Evolutionary conservation across 2,329 filamentous ascomycete species (phyloP).

Genomic region (Verticillium nubilum): DNA sequence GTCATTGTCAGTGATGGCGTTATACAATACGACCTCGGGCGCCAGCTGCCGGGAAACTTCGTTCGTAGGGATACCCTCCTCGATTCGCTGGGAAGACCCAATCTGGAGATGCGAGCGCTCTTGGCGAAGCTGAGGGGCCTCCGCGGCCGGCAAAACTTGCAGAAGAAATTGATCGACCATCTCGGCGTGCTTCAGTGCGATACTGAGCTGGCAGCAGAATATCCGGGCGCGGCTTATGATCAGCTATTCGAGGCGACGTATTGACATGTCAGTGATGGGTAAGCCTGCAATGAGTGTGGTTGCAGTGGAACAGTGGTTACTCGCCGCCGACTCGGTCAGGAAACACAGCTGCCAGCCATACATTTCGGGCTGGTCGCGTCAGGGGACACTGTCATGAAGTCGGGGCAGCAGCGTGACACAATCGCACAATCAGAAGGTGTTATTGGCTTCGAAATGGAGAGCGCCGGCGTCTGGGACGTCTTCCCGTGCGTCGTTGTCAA

Average conservation of each 20-base stretch:
- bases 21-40: conserved; percentile 23
- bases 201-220: conserved; percentile 3
- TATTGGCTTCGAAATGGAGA: conserved; percentile 29
- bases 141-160: conserved; percentile 5
- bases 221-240: conserved; percentile 10
- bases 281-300: conserved; percentile 5
- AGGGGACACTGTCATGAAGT: conserved; percentile 33
- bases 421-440: conserved; percentile 19
- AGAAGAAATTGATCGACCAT: conserved; percentile 3
- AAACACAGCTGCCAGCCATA: conserved; percentile 15
- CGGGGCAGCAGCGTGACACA: conserved; percentile 25
- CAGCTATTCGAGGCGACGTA: conserved; percentile 13
- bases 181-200: conserved; percentile 12
- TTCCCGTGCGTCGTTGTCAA: conserved; percentile 32
- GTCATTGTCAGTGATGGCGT: conserved; percentile 22
- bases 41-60: conserved; percentile 15
- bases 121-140: conserved; percentile 18
- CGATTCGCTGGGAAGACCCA: conserved; percentile 15
- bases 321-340: conserved; percentile 10
- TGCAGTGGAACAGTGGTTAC: not conserved
- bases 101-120: conserved; percentile 14
- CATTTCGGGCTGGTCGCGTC: conserved; percentile 32
- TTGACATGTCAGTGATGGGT: conserved; percentile 8
- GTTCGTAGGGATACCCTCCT: conserved; percentile 14
- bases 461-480: conserved; percentile 22